These are phyloP conservation scores for Graphium sp. DNA, from an alignment of 2,329 filamentous ascomycete species.

Conservation along the genomic window DNA sequence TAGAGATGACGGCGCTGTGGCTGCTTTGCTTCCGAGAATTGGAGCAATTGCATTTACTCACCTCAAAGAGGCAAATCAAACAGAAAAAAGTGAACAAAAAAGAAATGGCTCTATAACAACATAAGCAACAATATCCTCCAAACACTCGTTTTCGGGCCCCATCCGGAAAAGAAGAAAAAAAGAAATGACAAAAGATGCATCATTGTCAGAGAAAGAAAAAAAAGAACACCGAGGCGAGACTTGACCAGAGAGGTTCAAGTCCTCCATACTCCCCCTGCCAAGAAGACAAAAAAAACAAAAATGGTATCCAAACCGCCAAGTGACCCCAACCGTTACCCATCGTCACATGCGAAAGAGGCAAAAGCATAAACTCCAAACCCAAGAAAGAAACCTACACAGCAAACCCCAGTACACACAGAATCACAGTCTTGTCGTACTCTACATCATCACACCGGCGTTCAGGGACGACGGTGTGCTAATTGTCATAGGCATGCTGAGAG, in stretches of 20 bases:
- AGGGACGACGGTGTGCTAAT: slow-evolving; percentile 36
- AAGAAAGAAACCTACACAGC: background rate
- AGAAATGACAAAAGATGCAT: slow-evolving; percentile 3
- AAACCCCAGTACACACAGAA: too few species aligned
- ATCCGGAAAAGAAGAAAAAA: slow-evolving; percentile 9
- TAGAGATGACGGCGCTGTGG: too few species aligned
- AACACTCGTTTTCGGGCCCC: slow-evolving; percentile 3
- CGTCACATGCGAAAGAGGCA: too few species aligned
- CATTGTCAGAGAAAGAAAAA: slow-evolving; percentile 5
- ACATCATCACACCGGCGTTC: slow-evolving; percentile 27
- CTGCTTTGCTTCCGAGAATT: too few species aligned
- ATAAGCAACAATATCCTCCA: slow-evolving; percentile 2
- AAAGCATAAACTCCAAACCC: too few species aligned
- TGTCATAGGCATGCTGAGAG: slow-evolving; percentile 47
- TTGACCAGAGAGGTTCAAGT: background rate
- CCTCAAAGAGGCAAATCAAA: too few species aligned
- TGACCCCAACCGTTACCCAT: too few species aligned
- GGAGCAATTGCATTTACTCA: too few species aligned
- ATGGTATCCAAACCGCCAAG: slow-evolving; percentile 3
- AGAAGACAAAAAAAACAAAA: slow-evolving; percentile 6
- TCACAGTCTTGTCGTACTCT: too few species aligned
- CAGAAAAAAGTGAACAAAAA: slow-evolving; percentile 1
- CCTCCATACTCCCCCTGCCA: background rate
- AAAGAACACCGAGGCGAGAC: slow-evolving; percentile 4
- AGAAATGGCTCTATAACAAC: slow-evolving; percentile 1